Conservation (phyloP, 139 green algal species). For the Chlorella vulgaris region DNA sequence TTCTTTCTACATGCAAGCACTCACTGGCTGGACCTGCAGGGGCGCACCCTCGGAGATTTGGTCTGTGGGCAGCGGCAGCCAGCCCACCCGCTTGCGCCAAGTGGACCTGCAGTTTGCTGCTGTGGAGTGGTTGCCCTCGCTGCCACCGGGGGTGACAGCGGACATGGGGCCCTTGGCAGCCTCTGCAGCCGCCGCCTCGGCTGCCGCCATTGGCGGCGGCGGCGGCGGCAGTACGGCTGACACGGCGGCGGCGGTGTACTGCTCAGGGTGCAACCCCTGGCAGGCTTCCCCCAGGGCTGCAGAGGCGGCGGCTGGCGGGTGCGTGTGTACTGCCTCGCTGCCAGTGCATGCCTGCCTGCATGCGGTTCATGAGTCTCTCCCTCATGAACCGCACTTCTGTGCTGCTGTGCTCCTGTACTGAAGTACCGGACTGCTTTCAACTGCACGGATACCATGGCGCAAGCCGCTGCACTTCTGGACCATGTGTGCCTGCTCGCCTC, state of each 20-base stretch:
- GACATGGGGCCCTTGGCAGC: background rate
- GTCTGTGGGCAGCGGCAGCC: constrained; percentile 44
- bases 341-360: background rate
- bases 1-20: no score
- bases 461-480: no score
- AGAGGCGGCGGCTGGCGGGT: constrained; percentile 1
- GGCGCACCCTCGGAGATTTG: constrained; percentile 80
- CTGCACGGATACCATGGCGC: no score
- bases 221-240: background rate
- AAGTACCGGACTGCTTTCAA: no score
- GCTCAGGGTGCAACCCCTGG: background rate
- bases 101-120: constrained; percentile 82
- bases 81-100: constrained; percentile 62
- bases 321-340: background rate
- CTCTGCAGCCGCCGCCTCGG: background rate
- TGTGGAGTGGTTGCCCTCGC: constrained; percentile 74
- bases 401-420: no score
- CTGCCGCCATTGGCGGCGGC: background rate
- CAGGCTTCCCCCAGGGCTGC: background rate
- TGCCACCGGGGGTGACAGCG: background rate
- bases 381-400: no score
- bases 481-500: no score
- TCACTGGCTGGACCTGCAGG: constrained; percentile 41
- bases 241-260: background rate
- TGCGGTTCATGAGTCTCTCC: no score